Conservation (phyloP, 768 basidiomycete species). For the Podaxis sp. region DNA sequence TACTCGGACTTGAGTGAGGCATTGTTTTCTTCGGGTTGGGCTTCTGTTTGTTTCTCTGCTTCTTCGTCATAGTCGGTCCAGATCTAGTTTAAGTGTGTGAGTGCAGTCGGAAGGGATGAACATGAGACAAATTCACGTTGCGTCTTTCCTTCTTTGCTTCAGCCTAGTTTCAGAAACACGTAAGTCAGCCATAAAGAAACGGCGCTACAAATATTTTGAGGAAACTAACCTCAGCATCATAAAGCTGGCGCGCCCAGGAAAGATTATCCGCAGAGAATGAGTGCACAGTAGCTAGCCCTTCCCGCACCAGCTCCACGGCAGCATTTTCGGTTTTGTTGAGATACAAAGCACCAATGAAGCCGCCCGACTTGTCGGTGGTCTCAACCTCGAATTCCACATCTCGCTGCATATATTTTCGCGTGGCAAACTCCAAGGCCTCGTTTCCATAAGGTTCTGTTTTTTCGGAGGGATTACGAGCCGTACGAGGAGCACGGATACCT, state of each 20-base stretch:
- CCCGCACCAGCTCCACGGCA: constrained; percentile 77
- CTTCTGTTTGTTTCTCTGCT: constrained; percentile 48
- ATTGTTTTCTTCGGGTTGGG: constrained; percentile 37
- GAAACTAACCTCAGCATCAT: constrained; percentile 71
- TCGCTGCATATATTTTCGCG: constrained; percentile 84
- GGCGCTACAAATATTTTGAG: not conserved
- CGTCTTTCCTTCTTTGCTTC: constrained; percentile 79
- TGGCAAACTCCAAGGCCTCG: constrained; percentile 81
- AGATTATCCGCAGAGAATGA: constrained; percentile 82
- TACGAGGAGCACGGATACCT: constrained; percentile 91
- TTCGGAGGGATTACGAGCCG: constrained; percentile 76
- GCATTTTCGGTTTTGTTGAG: constrained; percentile 84
- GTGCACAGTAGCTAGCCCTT: constrained; percentile 89
- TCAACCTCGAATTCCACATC: constrained; percentile 95
- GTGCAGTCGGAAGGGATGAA: not conserved
- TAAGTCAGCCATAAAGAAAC: not conserved
- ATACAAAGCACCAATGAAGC: constrained; percentile 90
- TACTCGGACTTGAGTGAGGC: constrained; percentile 77
- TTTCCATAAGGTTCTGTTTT: constrained; percentile 87
- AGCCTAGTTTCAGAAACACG: constrained; percentile 37
- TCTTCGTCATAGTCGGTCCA: constrained; percentile 85
- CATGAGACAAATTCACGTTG: constrained; percentile 47
- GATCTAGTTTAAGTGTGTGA: constrained; percentile 46
- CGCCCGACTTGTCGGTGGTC: constrained; percentile 88
- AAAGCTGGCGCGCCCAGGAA: constrained; percentile 76